Percentiles rank a stretch among this genome's conserved stretches.
These are phyloP conservation scores for Chaetomium globosum DNA, from an alignment of 2,329 filamentous ascomycete genomes.

Conservation along the genomic window DNA sequence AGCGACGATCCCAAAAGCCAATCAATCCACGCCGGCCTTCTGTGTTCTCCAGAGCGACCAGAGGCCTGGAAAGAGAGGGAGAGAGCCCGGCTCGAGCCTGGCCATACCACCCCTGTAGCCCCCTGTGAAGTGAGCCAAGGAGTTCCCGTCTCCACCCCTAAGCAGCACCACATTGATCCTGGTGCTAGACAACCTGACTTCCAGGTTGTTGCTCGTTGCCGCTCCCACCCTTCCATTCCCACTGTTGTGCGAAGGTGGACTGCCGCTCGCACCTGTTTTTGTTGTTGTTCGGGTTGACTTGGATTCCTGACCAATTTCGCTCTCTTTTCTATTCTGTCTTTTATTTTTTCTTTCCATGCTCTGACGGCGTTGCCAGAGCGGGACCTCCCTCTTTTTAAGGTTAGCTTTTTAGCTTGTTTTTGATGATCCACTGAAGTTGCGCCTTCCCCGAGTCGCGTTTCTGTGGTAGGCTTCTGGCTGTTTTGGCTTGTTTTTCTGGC, in stretches of 20 bases:
- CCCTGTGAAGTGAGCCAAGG: slow-evolving; percentile 10
- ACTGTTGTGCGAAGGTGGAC: slow-evolving; percentile 4
- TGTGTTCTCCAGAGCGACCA: slow-evolving; percentile 25
- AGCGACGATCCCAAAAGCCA: slow-evolving; percentile 31
- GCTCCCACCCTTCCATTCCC: neutral
- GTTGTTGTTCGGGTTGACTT: slow-evolving; percentile 2
- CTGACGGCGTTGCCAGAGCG: slow-evolving; percentile 16
- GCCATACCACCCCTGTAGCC: slow-evolving; percentile 1
- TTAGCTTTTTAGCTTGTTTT: slow-evolving; percentile 16
- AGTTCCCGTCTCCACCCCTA: slow-evolving; percentile 16
- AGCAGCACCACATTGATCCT: slow-evolving; percentile 4
- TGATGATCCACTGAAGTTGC: slow-evolving; percentile 23
- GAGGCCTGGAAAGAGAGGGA: slow-evolving; percentile 6
- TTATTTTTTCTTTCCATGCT: slow-evolving; percentile 3
- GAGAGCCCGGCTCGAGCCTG: slow-evolving; percentile 10
- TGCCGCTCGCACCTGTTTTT: slow-evolving; percentile 12
- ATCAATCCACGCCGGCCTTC: slow-evolving; percentile 22
- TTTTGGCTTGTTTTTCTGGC: slow-evolving; percentile 19
- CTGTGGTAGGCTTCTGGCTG: neutral
- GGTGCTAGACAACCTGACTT: slow-evolving; percentile 1
- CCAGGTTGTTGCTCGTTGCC: slow-evolving; percentile 13
- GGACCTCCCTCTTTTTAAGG: slow-evolving; percentile 12
- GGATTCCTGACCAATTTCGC: neutral
- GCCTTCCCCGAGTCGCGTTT: slow-evolving; percentile 25
- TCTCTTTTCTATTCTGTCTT: slow-evolving; percentile 3